phyloP scores from a whole-genome alignment of 129 eudicot genomes.

The Ambrosia artemisiifolia region DNA sequence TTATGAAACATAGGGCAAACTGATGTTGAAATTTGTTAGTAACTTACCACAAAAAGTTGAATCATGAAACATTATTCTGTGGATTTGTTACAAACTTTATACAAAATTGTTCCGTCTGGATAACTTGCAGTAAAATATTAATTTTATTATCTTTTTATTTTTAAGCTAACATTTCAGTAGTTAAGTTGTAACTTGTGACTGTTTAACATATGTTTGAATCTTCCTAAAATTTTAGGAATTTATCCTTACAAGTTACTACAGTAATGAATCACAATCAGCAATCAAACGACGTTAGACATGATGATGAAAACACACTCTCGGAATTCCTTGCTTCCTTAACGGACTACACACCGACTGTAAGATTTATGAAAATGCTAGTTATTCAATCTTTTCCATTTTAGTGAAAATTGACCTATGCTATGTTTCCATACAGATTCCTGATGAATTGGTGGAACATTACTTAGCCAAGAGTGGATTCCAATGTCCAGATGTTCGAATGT shows the following conservation, averaged over 20 bases:
- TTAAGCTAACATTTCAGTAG: no score
- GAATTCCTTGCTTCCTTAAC: conserved; percentile 85
- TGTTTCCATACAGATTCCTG: conserved; percentile 59
- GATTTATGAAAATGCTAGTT: background rate
- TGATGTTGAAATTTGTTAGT: background rate
- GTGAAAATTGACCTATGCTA: background rate
- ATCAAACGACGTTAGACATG: conserved; percentile 57
- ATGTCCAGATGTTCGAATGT: conserved; percentile 94
- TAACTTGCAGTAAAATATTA: no score
- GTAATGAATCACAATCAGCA: conserved; percentile 43
- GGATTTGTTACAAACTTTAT: no score
- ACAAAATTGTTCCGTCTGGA: background rate
- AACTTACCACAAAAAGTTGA: background rate
- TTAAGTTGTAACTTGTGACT: no score
- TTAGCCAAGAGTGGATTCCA: conserved; percentile 92
- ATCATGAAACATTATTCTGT: no score
- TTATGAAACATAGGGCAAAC: background rate
- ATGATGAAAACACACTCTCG: conserved; percentile 68
- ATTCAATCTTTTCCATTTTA: background rate
- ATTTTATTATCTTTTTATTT: no score
- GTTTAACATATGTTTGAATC: no score
- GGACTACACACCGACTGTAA: conserved; percentile 89
- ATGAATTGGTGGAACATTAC: conserved; percentile 91
- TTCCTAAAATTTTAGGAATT: no score
- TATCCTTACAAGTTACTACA: no score